Percentiles rank a stretch among this genome's conserved stretches.
Conservation (phyloP, 495 filamentous ascomycete genomes). For the Penicillium antarcticum region DNA sequence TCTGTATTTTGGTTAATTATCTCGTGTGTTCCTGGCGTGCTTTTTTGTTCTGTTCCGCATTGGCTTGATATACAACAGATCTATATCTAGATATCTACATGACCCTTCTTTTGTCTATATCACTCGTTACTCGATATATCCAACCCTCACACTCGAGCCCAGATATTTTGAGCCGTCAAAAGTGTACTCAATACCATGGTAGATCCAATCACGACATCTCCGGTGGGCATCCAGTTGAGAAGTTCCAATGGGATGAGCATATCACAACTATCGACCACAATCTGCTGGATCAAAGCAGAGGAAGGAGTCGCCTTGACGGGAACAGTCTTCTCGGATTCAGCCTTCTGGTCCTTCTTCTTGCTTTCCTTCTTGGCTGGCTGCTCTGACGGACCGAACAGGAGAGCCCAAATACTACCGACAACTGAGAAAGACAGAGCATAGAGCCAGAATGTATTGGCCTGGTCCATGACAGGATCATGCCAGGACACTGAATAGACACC, state of each 20-base stretch:
- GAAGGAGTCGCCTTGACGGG: neutral
- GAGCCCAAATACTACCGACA: slow-evolving; percentile 17
- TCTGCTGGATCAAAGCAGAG: slow-evolving; percentile 24
- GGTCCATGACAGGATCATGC: slow-evolving; percentile 33
- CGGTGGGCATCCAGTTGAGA: slow-evolving; percentile 51
- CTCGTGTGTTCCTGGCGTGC: too few relatives aligned
- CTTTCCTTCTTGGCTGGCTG: neutral
- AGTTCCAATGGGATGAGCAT: slow-evolving; percentile 51
- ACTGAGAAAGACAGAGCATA: slow-evolving; percentile 46
- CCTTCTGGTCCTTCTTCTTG: slow-evolving; percentile 10
- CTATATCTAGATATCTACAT: neutral
- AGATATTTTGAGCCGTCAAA: slow-evolving; percentile 54
- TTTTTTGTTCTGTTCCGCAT: too few relatives aligned
- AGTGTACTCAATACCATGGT: slow-evolving; percentile 57
- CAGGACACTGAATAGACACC: slow-evolving; percentile 36
- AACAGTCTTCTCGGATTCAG: slow-evolving; percentile 3
- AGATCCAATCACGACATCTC: slow-evolving; percentile 43
- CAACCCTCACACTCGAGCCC: slow-evolving; percentile 30
- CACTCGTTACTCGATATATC: neutral
- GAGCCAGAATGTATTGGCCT: slow-evolving; percentile 66
- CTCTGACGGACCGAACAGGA: slow-evolving; percentile 16
- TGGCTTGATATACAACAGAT: neutral
- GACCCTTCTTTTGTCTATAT: slow-evolving; percentile 25
- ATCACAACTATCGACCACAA: slow-evolving; percentile 55
- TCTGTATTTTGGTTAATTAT: slow-evolving; percentile 13